Evolutionary conservation across 495 filamentous ascomycete genomes (phyloP).

Genomic region (Astrothelium subdiscretum): DNA sequence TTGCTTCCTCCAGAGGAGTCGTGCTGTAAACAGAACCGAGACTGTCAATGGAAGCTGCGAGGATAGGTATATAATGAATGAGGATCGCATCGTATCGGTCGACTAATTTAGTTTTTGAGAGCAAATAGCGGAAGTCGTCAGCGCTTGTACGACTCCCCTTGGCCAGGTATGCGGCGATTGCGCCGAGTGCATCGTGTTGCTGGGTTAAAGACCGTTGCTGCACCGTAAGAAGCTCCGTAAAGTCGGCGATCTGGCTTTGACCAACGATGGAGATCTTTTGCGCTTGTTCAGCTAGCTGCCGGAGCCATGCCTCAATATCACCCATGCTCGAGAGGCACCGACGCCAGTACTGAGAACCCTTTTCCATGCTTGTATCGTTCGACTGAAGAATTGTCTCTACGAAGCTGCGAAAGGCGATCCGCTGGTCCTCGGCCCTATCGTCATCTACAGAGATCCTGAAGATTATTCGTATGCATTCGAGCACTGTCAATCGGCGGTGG

Average conservation of each 20-base stretch:
- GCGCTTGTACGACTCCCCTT: conserved; percentile 56
- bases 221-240: conserved; percentile 59
- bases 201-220: conserved; percentile 60
- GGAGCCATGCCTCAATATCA: conserved; percentile 60
- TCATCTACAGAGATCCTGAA: conserved; percentile 52
- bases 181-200: conserved; percentile 80
- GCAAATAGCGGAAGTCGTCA: conserved; percentile 60
- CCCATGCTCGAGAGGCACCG: conserved; percentile 64
- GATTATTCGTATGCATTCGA: conserved; percentile 71
- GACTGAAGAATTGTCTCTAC: conserved; percentile 36
- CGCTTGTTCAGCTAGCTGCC: conserved; percentile 56
- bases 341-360: conserved; percentile 39
- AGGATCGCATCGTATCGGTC: conserved; percentile 59
- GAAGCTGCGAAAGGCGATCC: conserved; percentile 32
- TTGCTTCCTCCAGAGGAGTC: conserved; percentile 41
- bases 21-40: conserved; percentile 44
- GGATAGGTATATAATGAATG: conserved; percentile 70
- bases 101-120: conserved; percentile 50
- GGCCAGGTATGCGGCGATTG: conserved; percentile 62
- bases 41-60: conserved; percentile 58
- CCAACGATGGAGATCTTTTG: conserved; percentile 60
- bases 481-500: conserved; percentile 58
- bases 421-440: conserved; percentile 35
- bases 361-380: conserved; percentile 6
- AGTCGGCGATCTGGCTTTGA: conserved; percentile 42